These are phyloP conservation scores for Urostyla sp. DNA, from an alignment of 73 alveolate species.

Conservation along the genomic window DNA sequence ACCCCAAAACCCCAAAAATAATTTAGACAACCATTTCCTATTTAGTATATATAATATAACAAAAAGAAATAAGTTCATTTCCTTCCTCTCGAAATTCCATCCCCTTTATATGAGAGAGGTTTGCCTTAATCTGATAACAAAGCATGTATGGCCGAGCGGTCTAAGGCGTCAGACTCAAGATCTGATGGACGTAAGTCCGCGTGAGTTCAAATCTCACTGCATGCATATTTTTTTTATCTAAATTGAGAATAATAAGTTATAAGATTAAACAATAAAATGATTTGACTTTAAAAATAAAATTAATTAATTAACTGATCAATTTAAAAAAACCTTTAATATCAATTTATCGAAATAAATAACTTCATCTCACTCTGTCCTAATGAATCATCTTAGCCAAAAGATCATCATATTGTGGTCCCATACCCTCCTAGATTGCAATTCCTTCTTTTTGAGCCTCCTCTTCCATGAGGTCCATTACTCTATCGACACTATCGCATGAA, in stretches of 20 bases:
- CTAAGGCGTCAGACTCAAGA: constrained; percentile 83
- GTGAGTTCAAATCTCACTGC: constrained; percentile 81
- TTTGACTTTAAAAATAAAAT: too few relatives aligned
- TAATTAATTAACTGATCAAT: too few relatives aligned
- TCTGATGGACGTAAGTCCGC: constrained; percentile 77
- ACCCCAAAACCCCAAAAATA: not conserved
- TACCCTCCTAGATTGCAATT: constrained; percentile 23
- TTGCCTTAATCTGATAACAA: not conserved
- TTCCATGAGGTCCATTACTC: constrained; percentile 37
- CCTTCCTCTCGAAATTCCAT: not conserved
- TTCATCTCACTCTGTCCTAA: constrained; percentile 27
- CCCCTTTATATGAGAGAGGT: not conserved
- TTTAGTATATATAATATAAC: too few relatives aligned
- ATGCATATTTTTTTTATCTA: constrained; percentile 59
- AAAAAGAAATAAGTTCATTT: too few relatives aligned
- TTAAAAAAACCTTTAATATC: too few relatives aligned
- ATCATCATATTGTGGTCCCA: constrained; percentile 37
- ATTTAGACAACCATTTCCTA: not conserved
- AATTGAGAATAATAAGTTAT: too few relatives aligned
- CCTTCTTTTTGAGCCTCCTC: constrained; percentile 1
- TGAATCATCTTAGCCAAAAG: constrained; percentile 18
- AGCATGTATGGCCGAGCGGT: constrained; percentile 83
- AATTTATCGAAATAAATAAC: too few relatives aligned
- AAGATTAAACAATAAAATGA: too few relatives aligned
- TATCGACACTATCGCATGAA: not conserved